Percentiles rank a stretch among this genome's conserved stretches.
phyloP scores from a whole-genome alignment of 192 early-diverging fungal species.

The Coemansia sp. region DNA sequence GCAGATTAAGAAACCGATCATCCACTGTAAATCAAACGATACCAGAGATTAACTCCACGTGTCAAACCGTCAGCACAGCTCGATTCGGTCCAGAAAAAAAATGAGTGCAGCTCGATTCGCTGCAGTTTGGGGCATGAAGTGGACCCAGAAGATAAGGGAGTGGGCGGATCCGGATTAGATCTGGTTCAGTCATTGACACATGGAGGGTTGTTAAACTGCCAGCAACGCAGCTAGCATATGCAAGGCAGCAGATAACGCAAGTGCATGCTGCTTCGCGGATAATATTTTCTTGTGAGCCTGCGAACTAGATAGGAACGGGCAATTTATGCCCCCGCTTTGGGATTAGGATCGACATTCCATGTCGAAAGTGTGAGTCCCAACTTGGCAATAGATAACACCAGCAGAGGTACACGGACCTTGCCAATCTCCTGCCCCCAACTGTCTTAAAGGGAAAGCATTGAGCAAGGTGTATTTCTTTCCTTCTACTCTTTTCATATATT shows the following conservation, averaged over 20 bases:
- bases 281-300: background rate
- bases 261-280: background rate
- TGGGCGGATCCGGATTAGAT: background rate
- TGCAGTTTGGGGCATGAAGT: background rate
- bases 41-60: background rate
- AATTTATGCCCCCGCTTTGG: background rate
- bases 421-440: background rate
- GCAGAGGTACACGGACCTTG: background rate
- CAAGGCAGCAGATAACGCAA: background rate
- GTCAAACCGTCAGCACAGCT: background rate
- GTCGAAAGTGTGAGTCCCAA: too few species aligned
- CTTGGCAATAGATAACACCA: background rate
- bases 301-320: background rate
- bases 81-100: background rate
- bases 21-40: background rate
- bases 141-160: background rate
- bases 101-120: background rate
- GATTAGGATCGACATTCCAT: background rate
- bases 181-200: background rate
- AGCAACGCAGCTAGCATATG: background rate
- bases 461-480: background rate
- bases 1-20: background rate
- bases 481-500: background rate
- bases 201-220: constrained; percentile 1
- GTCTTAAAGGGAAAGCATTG: background rate